These are phyloP conservation scores for Tetrahymena thermophila DNA, from an alignment of 73 alveolate genomes.

Conservation along the genomic window DNA sequence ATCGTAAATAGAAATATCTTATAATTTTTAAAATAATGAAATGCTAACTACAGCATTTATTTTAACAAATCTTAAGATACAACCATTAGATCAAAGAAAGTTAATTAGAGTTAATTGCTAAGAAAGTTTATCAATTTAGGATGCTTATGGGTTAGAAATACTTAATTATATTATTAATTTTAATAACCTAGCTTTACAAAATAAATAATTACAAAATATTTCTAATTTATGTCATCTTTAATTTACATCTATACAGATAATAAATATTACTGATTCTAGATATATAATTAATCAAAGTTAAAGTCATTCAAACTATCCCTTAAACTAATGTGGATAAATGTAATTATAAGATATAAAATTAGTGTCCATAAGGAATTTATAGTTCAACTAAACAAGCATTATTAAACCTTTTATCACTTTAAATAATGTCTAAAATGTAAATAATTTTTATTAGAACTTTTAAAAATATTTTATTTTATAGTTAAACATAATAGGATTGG, in stretches of 20 bases:
- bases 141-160: not conserved
- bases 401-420: not conserved
- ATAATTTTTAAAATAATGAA: not conserved
- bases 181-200: not conserved
- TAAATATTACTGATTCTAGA: not conserved
- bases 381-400: too few species aligned
- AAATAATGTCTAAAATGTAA: not conserved
- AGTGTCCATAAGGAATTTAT: not conserved
- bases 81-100: not conserved
- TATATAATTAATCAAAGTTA: not conserved
- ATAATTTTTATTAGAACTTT: too few species aligned
- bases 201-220: not conserved
- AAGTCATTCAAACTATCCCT: not conserved
- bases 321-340: not conserved
- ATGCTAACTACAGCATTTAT: not conserved
- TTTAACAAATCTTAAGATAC: not conserved
- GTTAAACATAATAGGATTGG: not conserved
- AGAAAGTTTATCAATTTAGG: not conserved
- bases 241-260: not conserved
- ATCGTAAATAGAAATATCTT: not conserved
- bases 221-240: not conserved
- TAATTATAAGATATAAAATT: not conserved
- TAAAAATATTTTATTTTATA: too few species aligned
- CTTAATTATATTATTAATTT: not conserved
- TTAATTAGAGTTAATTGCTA: not conserved